Evolutionary conservation across 495 filamentous ascomycete species (phyloP), one percentile per base, ranked within the genome.

Genomic region (Collariella sp.): DNA sequence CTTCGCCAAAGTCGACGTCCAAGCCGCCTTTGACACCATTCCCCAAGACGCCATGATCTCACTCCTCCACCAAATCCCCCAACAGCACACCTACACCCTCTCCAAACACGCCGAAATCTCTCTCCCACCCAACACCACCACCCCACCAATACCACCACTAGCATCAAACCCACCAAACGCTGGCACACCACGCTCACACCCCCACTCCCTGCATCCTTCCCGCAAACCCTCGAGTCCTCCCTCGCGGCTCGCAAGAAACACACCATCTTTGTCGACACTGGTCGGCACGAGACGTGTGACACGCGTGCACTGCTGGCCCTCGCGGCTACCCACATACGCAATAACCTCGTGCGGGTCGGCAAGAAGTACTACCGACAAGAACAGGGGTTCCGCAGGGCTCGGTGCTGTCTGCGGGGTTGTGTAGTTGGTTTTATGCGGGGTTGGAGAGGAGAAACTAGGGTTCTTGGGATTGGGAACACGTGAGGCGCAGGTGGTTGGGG

Each of bases 11-110:
- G 72, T 95, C 13, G 93, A 98, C 66, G 89, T 96, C 24, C 77
- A 89, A 66, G 80, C 89, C 9, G 95, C 93, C 50, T 98, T 96
- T 65, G 93, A 98, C 65, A 95, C 88, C 0, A 96, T 98, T 43
- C 93, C 93, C 0, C 94, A 97, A 61, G 62, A 76, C 35, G 76
- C 76, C 4, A 71, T 96, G n/a, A 60, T 97, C 46, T 57, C 66
- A 20, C 66, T 96, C 15, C 76, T 94, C 43, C 68, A 79, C 16
- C 68, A 71, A 2, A 72, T 96, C 18, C 74, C 86, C 16, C 76
- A 79, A 7, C 77, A 86, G 52, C 69, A 80, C 4, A 70, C 74
- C 19, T 98, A 97, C 64, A 74, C 77, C n/a, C 75, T 91, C 24
- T 72, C 76, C 13, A 88, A 83, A 29, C 85, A 96, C 60, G 78